Percentiles rank a stretch among this genome's conserved stretches.
These are phyloP conservation scores for Adansonia gregorii DNA, from an alignment of 441 rosid genomes.

Conservation along the genomic window DNA sequence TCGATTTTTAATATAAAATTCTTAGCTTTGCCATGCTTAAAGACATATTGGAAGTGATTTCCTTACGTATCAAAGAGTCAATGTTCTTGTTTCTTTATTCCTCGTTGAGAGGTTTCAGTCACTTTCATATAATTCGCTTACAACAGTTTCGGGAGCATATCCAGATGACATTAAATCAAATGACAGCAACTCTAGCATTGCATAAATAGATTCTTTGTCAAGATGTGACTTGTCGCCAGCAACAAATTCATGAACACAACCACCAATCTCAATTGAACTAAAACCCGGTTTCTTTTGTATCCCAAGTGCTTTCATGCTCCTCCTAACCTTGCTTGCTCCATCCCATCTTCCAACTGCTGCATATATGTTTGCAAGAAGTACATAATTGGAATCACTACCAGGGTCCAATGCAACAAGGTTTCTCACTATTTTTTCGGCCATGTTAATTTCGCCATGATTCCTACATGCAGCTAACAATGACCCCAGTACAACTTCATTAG, in stretches of 20 bases:
- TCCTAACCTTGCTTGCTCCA: constrained; percentile 65
- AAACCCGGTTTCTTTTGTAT: constrained; percentile 71
- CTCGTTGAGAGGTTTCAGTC: constrained; percentile 1
- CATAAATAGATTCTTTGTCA: constrained; percentile 44
- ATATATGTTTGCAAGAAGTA: constrained; percentile 69
- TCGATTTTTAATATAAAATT: no score
- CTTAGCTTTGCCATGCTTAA: no score
- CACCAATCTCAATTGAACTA: constrained; percentile 68
- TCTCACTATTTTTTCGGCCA: constrained; percentile 62
- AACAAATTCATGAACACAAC: constrained; percentile 60
- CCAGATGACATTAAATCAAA: constrained; percentile 46
- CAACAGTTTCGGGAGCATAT: constrained; percentile 39
- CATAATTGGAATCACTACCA: constrained; percentile 61
- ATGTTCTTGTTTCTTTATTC: constrained; percentile 39
- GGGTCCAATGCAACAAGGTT: constrained; percentile 52
- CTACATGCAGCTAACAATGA: constrained; percentile 74
- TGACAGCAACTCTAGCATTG: constrained; percentile 54
- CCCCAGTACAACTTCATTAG: constrained; percentile 71
- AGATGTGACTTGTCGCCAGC: constrained; percentile 65
- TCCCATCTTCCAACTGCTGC: constrained; percentile 78
- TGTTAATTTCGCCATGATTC: constrained; percentile 46
- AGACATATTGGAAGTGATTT: background rate
- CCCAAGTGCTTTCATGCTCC: constrained; percentile 70
- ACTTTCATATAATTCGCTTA: constrained; percentile 18
- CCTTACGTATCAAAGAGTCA: constrained; percentile 9